Base-by-base conservation (phyloP, 495 filamentous ascomycete species). In the Aspergillus indologenus region DNA sequence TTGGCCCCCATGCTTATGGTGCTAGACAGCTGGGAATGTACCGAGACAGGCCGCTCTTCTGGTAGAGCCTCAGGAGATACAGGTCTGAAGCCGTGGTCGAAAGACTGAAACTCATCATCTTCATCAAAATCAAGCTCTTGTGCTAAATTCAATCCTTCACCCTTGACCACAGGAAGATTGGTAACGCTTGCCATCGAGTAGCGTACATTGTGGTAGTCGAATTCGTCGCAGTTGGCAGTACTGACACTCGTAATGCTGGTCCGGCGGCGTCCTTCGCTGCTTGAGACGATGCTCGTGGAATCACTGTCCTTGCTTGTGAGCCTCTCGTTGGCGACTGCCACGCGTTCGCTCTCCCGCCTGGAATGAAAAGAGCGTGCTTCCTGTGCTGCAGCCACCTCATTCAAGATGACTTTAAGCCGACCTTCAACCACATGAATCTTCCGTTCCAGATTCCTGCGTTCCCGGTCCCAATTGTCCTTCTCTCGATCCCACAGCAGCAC, bases 101-200 rank as follows among this genome's bases (percentile, higher is more conserved):
- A 69, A 17, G 65, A 59, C 22, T 76, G 79, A 48, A 72, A 68
- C 68, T 90, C 88, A 21, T 87, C 87, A 52, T 89, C 89, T 48
- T 89, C 89, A 56, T 90, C 90, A 44, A 95, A 87, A 53, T 87
- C 85, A 58, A 98, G 79, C 78, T 98, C 94, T 63, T 97, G 90
- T 9, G 94, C 94, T 44, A 98, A 74, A 62, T 87, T 94, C 42
- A 91, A 64, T 9, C 89, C 89, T 53, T 85, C 85, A 19, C 76
- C 64, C 65, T 87, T 88, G 11, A 68, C 61, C 4, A 75, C 82
- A 59, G 81, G 75, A 8, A 78, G 79, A 56, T 85, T 83, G 11
- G 71, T 61, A 34, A 75, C 64, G 57, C 75, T 81, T 58, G 87
- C 76, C 40, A 86, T 77, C 12, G 91, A 94, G 67, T 87, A 90